Evolutionary conservation across 116 monocot genomes (phyloP).

Genomic region (Zostera marina): DNA sequence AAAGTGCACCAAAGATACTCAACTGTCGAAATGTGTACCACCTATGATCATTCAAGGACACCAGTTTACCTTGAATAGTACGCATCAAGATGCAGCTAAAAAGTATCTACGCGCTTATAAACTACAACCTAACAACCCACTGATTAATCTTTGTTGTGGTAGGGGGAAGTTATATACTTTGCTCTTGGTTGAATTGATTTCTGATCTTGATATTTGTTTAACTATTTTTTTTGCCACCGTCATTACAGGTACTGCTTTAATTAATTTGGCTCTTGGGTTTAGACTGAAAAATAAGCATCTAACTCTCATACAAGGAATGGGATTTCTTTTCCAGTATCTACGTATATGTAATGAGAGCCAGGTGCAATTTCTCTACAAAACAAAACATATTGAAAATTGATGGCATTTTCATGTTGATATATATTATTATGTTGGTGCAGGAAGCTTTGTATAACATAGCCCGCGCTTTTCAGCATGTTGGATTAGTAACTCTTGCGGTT

Average conservation of each 20-base stretch:
- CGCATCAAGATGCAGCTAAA: constrained; percentile 76
- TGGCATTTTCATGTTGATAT: neutral
- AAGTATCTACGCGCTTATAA: constrained; percentile 86
- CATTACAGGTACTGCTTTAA: constrained; percentile 59
- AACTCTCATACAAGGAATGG: constrained; percentile 70
- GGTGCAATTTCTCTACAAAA: constrained; percentile 17
- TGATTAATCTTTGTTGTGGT: constrained; percentile 86
- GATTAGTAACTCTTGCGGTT: constrained; percentile 68
- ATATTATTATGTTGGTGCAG: constrained; percentile 18
- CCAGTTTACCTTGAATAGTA: constrained; percentile 57
- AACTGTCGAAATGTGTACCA: constrained; percentile 22
- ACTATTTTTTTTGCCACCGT: neutral
- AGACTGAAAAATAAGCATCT: constrained; percentile 80
- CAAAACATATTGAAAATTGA: neutral
- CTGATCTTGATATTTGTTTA: neutral
- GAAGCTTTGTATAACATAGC: constrained; percentile 86
- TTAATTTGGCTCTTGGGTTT: constrained; percentile 78
- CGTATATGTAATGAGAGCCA: constrained; percentile 67
- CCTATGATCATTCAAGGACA: constrained; percentile 72
- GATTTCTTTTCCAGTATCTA: constrained; percentile 73
- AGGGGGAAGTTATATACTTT: constrained; percentile 6
- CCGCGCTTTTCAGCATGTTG: constrained; percentile 83
- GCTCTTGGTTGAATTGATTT: neutral
- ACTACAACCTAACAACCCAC: constrained; percentile 65
- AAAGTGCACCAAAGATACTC: constrained; percentile 16